Evolutionary conservation across 1,139 yeast genomes (phyloP).

Genomic region (Protomyces arabidopsidicola): DNA sequence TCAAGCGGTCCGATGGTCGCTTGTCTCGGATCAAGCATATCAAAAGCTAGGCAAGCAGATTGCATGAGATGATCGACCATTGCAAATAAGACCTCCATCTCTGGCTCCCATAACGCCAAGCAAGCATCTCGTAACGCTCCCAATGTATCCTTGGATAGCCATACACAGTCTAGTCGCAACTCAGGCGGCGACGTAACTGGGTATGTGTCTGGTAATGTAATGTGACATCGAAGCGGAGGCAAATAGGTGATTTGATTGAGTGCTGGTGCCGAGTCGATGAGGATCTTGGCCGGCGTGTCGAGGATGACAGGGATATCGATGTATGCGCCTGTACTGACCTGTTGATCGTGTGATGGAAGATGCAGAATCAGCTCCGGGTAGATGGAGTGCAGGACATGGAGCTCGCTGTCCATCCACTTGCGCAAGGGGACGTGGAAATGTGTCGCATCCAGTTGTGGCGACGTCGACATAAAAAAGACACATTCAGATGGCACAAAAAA

Average conservation of each 20-base stretch:
- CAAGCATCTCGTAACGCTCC: conserved; percentile 3
- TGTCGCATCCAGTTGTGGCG: too few relatives aligned
- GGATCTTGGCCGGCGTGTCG: neutral
- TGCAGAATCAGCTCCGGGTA: conserved; percentile 21
- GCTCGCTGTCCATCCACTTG: conserved; percentile 37
- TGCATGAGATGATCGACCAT: conserved; percentile 11
- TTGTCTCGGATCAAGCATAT: neutral
- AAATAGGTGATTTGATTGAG: conserved; percentile 7
- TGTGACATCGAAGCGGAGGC: conserved; percentile 7
- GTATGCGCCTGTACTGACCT: neutral
- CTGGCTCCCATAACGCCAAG: conserved; percentile 13
- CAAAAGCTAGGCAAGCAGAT: neutral
- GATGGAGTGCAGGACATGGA: conserved; percentile 33
- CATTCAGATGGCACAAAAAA: too few relatives aligned
- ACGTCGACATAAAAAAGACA: too few relatives aligned
- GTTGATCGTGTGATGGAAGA: neutral
- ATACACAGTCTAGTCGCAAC: conserved; percentile 4
- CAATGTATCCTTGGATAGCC: conserved; percentile 13
- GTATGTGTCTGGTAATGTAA: conserved; percentile 13
- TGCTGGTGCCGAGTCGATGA: neutral
- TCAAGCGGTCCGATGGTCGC: neutral
- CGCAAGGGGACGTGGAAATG: neutral
- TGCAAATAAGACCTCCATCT: conserved; percentile 8
- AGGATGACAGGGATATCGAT: neutral
- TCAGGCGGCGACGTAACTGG: conserved; percentile 13